Conservation (phyloP, 2,329 filamentous ascomycete species). For the Teratosphaeria gauchensis region DNA sequence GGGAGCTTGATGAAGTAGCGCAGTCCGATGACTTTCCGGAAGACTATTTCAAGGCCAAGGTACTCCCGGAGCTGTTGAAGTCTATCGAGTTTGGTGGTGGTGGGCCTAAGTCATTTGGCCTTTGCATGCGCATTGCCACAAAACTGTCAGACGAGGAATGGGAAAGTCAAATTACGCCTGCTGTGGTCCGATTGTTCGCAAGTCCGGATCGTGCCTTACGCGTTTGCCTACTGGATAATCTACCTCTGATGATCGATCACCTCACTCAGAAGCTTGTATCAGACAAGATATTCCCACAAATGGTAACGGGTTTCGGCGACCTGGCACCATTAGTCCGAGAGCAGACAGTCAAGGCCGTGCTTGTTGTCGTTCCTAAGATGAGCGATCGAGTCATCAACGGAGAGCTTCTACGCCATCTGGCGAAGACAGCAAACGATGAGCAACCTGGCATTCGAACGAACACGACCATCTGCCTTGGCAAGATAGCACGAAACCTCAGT, state of each 20-base stretch:
- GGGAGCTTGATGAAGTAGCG: slow-evolving; percentile 65
- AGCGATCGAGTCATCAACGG: slow-evolving; percentile 91
- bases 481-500: slow-evolving; percentile 85
- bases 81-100: slow-evolving; percentile 97
- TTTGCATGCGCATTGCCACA: slow-evolving; percentile 81
- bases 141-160: slow-evolving; percentile 89
- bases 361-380: slow-evolving; percentile 77
- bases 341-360: slow-evolving; percentile 88
- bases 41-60: slow-evolving; percentile 96
- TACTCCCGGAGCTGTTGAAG: slow-evolving; percentile 90
- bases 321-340: slow-evolving; percentile 83
- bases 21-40: slow-evolving; percentile 85
- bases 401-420: slow-evolving; percentile 79
- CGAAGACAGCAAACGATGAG: slow-evolving; percentile 94
- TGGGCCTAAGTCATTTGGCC: slow-evolving; percentile 77
- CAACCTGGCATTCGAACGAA: slow-evolving; percentile 96
- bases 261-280: slow-evolving; percentile 82
- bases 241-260: slow-evolving; percentile 85
- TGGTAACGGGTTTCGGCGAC: slow-evolving; percentile 95
- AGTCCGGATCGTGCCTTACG: slow-evolving; percentile 88
- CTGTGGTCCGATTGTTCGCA: slow-evolving; percentile 75
- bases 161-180: slow-evolving; percentile 70
- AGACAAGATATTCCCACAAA: slow-evolving; percentile 91
- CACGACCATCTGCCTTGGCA: slow-evolving; percentile 93
- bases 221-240: slow-evolving; percentile 79